Evolutionary conservation across 495 filamentous ascomycete species (phyloP).

Genomic region (Hypomontagnella submonticulosa): DNA sequence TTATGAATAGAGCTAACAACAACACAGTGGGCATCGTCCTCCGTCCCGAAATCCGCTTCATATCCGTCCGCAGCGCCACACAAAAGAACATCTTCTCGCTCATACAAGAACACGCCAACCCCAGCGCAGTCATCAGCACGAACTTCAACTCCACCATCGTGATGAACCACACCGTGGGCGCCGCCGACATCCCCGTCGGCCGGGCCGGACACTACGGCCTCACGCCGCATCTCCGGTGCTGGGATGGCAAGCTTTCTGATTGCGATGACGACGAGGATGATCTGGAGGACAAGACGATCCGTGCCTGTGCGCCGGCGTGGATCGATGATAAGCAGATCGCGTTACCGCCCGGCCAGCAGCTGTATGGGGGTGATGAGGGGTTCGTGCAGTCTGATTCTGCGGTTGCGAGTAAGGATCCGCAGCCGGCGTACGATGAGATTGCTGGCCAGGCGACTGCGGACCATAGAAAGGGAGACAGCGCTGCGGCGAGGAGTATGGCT

Average conservation of each 20-base stretch:
- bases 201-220: conserved; percentile 8
- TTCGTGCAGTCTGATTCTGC: not conserved
- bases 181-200: not conserved
- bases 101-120: not conserved
- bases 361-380: conserved; percentile 1
- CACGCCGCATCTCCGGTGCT: conserved; percentile 15
- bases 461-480: conserved; percentile 2
- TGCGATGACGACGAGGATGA: conserved; percentile 22
- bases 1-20: not conserved
- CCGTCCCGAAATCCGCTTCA: conserved; percentile 13
- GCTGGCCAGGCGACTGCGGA: conserved; percentile 1
- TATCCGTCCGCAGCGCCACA: not conserved
- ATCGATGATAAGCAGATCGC: not conserved
- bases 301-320: conserved; percentile 15
- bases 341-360: not conserved
- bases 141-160: conserved; percentile 26
- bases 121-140: not conserved
- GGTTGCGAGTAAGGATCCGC: not conserved
- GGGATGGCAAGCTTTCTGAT: conserved; percentile 12
- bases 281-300: conserved; percentile 12
- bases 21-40: conserved; percentile 14
- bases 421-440: conserved; percentile 9
- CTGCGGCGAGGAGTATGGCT: conserved; percentile 5
- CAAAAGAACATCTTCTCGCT: conserved; percentile 9
- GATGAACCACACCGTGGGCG: conserved; percentile 14